A percentile compares a stretch with the other conserved stretches of the same genome.
These are phyloP conservation scores for Elasticomyces elasticus DNA, from an alignment of 495 filamentous ascomycete genomes.

Conservation along the genomic window DNA sequence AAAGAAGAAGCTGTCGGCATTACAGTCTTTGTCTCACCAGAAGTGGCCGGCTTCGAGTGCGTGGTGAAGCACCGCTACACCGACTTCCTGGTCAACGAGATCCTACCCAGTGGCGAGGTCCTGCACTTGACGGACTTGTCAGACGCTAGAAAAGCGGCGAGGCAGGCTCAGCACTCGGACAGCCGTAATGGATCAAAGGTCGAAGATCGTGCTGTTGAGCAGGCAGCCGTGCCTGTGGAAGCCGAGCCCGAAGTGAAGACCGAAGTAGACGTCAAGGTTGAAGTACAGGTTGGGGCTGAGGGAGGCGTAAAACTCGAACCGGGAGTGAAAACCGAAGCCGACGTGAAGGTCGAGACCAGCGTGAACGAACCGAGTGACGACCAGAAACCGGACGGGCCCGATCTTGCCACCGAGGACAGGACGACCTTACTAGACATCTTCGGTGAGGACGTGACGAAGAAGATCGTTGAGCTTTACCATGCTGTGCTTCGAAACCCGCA, in stretches of 20 bases:
- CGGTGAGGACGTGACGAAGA: conserved; percentile 19
- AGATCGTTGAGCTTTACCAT: conserved; percentile 24
- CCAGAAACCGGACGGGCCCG: not conserved
- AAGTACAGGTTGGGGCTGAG: not conserved
- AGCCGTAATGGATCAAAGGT: too few relatives aligned
- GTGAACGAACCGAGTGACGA: not conserved
- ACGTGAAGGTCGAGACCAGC: not conserved
- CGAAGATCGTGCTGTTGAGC: too few relatives aligned
- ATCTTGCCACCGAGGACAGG: conserved; percentile 15
- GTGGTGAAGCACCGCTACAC: conserved; percentile 54
- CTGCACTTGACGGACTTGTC: conserved; percentile 52
- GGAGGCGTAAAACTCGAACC: not conserved
- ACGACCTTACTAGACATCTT: conserved; percentile 25
- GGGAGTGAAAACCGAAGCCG: not conserved
- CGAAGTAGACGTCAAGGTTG: not conserved
- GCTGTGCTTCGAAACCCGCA: conserved; percentile 22
- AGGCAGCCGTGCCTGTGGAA: too few relatives aligned
- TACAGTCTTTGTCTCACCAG: conserved; percentile 25
- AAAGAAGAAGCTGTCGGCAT: conserved; percentile 29
- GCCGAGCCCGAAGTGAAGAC: not conserved
- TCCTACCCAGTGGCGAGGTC: conserved; percentile 65
- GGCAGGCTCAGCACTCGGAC: not conserved
- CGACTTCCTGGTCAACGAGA: conserved; percentile 93
- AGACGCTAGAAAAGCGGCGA: not conserved
- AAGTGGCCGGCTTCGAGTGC: conserved; percentile 26